Evolutionary conservation across 2,329 filamentous ascomycete genomes (phyloP), one percentile per base, ranked within the genome.

Genomic region (Fusarium avenaceum): DNA sequence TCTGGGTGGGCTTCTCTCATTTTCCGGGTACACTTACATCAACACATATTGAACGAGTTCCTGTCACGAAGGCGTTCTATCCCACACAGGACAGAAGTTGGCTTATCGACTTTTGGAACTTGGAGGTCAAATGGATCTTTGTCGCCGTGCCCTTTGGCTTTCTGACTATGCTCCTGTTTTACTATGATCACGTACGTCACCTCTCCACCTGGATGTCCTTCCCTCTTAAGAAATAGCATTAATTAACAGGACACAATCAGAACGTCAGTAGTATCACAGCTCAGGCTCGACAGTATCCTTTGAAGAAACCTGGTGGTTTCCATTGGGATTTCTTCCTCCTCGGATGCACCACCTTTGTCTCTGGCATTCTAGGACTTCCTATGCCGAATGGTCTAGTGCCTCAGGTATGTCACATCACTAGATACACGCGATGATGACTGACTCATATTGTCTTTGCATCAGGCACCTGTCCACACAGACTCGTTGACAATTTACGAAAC

Each of bases 281-380:
- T 7, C 51, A 54, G 5, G 51, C 51, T 8, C 30, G 51, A 3
- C 51, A 54, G 15, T 54, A 54, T 28, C 51, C 51, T 3, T 20
- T 54, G 1, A 54, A 54, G 22, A 54, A 54, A 15, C 51, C 51
- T 10, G 51, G 51, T n/a, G 51, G 51, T 3, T 54, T 54, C 15
- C 51, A 54, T 4, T 54, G 51, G 51, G 51, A 54, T 6, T 54
- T 54, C n/a, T 54, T 54, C 6, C 39, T 54, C 10, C 42, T 54
- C 1, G 51, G 51, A 2, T 54, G 51, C 10, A 54, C 51, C 8
- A 54, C 51, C 15, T 47, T 54, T n/a, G 42, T 54, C 7, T 54
- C 51, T 3, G 42, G 51, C 3, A 54, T 54, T 22, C 42, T 54
- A 3, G 51, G 51, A n/a, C 13, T 54, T 7, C 51, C 51, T 6